Base-by-base conservation (phyloP, 2,329 filamentous ascomycete genomes). In the Trichothecium roseum region DNA sequence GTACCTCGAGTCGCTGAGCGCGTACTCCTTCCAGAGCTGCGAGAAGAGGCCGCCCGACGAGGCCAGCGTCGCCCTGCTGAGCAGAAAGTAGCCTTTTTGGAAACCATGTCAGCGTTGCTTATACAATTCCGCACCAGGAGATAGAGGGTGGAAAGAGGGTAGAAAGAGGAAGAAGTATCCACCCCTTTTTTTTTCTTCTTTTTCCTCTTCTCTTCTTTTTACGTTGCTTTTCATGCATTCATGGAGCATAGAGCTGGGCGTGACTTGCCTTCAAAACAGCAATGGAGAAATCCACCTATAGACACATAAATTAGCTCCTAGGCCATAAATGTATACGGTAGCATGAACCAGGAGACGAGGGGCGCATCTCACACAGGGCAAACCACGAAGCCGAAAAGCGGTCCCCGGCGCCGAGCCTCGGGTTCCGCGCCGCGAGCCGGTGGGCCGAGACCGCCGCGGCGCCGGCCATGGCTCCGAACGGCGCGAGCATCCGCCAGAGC, bases 11-110 rank as follows among this genome's bases (percentile, higher is more conserved):
- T 94, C 87, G 3, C 84, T 88, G 24, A 88, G 69, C 3, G 84
- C 72, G 54, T 94, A 94, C 58, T 94, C 87, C 54, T 94, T 94
- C 87, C 87, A 94, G 30, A 94, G 66, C 62, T 94, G 85, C 3
- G 81, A 84, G 38, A 88, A 81, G 7, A 91, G 60, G 37, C 79
- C 77, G 53, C 86, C 80, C 40, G 74, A 74, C 9, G 71, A 64
- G 0, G 78, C 74, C 53, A 94, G 69, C 17, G 61, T 63, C 16
- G 64, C 59, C 54, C 84, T 81, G 53, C 88, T 76, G 43, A 73
- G 56, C 42, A 87, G 69, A 53, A 86, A 93, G 57, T 93, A 94
- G 27, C 80, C 75, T 78, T 30, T 12, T 10, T 20, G 20, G 22
- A 28, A 35, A 3, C 12, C 10, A n/a, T n/a, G 8, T 5, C 9